Evolutionary conservation across 2,329 filamentous ascomycete species (phyloP).

Genomic region (Aureobasidium sp.): DNA sequence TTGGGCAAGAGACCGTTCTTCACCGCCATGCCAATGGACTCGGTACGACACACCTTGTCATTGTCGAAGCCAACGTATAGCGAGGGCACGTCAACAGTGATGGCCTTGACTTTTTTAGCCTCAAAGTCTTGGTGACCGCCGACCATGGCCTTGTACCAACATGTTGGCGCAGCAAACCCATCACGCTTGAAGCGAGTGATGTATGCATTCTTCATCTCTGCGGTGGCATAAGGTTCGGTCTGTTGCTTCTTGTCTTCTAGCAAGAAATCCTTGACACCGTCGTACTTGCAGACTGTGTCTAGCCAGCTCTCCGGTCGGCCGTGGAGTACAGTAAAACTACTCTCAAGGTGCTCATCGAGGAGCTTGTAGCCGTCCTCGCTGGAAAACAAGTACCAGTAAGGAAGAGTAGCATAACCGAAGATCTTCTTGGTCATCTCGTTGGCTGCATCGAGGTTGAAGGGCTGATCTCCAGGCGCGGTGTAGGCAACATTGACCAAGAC

Average conservation of each 20-base stretch:
- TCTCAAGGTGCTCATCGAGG: conserved; percentile 33
- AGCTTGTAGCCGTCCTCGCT: conserved; percentile 32
- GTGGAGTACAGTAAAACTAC: conserved; percentile 24
- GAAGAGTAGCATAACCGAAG: conserved; percentile 32
- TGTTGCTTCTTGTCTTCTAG: conserved; percentile 19
- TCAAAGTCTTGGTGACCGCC: conserved; percentile 23
- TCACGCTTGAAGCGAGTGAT: conserved; percentile 25
- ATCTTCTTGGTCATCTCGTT: conserved; percentile 27
- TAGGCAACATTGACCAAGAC: conserved; percentile 39
- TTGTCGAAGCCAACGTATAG: conserved; percentile 30
- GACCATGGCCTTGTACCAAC: conserved; percentile 30
- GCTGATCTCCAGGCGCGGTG: conserved; percentile 24
- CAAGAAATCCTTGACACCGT: conserved; percentile 28
- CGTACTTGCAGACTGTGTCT: conserved; percentile 30
- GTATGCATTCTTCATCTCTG: conserved; percentile 27
- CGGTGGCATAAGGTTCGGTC: conserved; percentile 30
- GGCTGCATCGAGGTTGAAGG: conserved; percentile 31
- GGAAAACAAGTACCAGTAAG: conserved; percentile 42
- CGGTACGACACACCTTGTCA: conserved; percentile 21
- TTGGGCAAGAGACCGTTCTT: conserved; percentile 20
- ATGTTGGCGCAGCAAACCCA: conserved; percentile 30
- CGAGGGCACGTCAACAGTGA: conserved; percentile 24
- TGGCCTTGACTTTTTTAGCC: conserved; percentile 24
- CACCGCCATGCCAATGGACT: conserved; percentile 17
- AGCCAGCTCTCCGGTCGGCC: conserved; percentile 22